phyloP scores from a whole-genome alignment of 371 early-diverging fungal species.

The Furculomyces boomerangus region DNA sequence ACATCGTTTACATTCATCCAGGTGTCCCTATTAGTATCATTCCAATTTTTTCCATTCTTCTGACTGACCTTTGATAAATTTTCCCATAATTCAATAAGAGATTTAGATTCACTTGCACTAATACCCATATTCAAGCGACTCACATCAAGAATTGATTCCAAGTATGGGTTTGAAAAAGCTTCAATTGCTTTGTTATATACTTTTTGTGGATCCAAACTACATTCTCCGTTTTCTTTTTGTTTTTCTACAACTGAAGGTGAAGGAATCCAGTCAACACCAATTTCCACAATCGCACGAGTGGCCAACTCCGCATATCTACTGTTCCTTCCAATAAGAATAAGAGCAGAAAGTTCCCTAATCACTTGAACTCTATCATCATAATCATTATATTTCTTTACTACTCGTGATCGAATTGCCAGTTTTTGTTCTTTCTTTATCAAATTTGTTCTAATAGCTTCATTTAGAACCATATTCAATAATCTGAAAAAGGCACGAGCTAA shows the following conservation, averaged over 20 bases:
- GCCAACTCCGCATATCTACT: conserved; percentile 13
- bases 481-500: conserved; percentile 24
- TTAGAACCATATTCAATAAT: conserved; percentile 20
- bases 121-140: conserved; percentile 20
- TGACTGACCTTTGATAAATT: not conserved
- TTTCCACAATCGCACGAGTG: conserved; percentile 9
- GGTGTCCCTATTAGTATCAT: not conserved
- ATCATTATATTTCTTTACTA: conserved; percentile 14
- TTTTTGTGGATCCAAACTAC: conserved; percentile 22
- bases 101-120: conserved; percentile 12
- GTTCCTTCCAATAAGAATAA: conserved; percentile 15
- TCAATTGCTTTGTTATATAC: conserved; percentile 22
- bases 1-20: not conserved
- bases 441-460: conserved; percentile 21
- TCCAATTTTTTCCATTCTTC: not conserved
- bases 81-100: conserved; percentile 16
- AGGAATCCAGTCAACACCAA: conserved; percentile 6
- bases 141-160: conserved; percentile 19
- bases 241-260: not conserved
- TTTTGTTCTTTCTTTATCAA: conserved; percentile 22
- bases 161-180: conserved; percentile 14
- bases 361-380: conserved; percentile 18
- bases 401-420: conserved; percentile 14
- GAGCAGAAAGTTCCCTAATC: conserved; percentile 17
- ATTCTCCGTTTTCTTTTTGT: conserved; percentile 12